A percentile compares a stretch with the other conserved stretches of the same genome.
Evolutionary conservation across 768 basidiomycete genomes (phyloP).

Genomic region (Mycena amicta): DNA sequence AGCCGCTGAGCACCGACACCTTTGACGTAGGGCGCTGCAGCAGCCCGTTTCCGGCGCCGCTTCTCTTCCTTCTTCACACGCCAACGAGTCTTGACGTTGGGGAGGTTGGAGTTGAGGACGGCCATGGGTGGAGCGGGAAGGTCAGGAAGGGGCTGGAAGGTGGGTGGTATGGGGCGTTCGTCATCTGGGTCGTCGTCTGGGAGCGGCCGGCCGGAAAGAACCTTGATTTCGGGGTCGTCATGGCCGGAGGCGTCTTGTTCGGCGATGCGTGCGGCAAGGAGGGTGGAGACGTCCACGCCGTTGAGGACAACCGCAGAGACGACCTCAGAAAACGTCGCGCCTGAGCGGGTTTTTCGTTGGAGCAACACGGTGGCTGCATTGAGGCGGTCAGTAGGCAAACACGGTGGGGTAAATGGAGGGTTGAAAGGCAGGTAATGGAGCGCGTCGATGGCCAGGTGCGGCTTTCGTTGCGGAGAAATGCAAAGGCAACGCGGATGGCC

Average conservation of each 20-base stretch:
- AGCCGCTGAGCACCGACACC: background rate
- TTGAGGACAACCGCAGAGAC: background rate
- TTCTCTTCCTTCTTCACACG: background rate
- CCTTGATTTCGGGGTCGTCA: background rate
- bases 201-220: background rate
- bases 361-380: background rate
- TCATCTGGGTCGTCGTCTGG: background rate
- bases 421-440: background rate
- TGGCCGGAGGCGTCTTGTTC: background rate
- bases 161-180: background rate
- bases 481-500: background rate
- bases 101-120: background rate
- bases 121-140: background rate
- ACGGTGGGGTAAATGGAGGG: background rate
- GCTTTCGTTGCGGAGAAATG: background rate
- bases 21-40: background rate
- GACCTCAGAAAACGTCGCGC: background rate
- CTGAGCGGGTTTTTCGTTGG: background rate
- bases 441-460: background rate
- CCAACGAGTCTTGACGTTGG: background rate
- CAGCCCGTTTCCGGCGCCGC: background rate
- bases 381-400: background rate
- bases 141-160: background rate
- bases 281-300: background rate
- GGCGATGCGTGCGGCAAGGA: background rate